These are phyloP conservation scores for Cryptosporidium ubiquitum DNA, from an alignment of 169 alveolate genomes.

Conservation along the genomic window DNA sequence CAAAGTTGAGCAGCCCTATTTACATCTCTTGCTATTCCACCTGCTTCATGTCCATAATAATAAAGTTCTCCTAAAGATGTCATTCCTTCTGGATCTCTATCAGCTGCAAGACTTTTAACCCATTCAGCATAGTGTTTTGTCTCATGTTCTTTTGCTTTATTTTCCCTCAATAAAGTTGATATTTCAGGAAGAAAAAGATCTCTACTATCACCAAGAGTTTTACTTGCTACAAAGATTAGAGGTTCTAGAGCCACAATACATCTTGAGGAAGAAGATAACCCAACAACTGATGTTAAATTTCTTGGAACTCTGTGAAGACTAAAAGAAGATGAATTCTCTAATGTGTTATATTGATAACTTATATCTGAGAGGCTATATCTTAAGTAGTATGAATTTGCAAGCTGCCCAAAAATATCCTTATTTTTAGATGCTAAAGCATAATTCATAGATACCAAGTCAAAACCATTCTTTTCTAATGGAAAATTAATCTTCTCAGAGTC, in stretches of 20 bases:
- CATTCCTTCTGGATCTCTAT: slow-evolving; percentile 83
- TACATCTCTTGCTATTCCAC: slow-evolving; percentile 81
- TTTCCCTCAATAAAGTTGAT: slow-evolving; percentile 10
- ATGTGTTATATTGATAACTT: slow-evolving; percentile 73
- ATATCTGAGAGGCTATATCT: slow-evolving; percentile 77
- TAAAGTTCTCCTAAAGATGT: slow-evolving; percentile 88
- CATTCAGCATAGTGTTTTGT: slow-evolving; percentile 81
- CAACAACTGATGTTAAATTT: slow-evolving; percentile 47
- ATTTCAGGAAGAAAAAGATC: slow-evolving; percentile 51
- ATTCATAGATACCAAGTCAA: slow-evolving; percentile 80
- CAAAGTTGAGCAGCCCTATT: slow-evolving; percentile 84
- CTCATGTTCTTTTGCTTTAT: slow-evolving; percentile 46
- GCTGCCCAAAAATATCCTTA: slow-evolving; percentile 78
- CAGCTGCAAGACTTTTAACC: slow-evolving; percentile 79
- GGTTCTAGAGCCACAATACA: slow-evolving; percentile 69
- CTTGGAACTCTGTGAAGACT: slow-evolving; percentile 74
- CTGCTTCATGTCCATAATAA: slow-evolving; percentile 85
- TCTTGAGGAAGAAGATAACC: slow-evolving; percentile 37
- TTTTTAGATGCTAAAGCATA: slow-evolving; percentile 77
- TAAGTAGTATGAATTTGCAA: slow-evolving; percentile 81
- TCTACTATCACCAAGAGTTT: slow-evolving; percentile 28
- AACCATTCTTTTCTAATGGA: slow-evolving; percentile 71
- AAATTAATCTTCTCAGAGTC: neutral
- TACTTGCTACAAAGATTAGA: slow-evolving; percentile 53
- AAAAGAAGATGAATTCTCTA: slow-evolving; percentile 76